Conservation (phyloP, 352 stramenopile genomes). For the Pythium volutum region DNA sequence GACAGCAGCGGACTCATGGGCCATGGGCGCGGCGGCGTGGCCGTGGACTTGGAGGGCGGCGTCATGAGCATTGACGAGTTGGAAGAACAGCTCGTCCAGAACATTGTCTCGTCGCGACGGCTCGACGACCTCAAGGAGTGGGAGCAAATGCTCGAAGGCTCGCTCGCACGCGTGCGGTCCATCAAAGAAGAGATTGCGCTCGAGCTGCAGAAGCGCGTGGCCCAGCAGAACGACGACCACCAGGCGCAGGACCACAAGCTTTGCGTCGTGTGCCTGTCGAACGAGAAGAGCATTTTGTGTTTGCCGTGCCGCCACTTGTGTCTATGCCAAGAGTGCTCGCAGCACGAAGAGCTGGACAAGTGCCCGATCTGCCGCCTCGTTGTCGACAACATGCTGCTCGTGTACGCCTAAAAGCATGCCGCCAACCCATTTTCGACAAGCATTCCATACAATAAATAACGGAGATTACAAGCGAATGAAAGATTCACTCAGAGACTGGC, state of each 20-base stretch:
- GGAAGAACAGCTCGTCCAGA: slow-evolving; percentile 29
- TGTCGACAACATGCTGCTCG: slow-evolving; percentile 80
- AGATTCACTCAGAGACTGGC: too few relatives aligned
- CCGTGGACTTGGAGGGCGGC: slow-evolving; percentile 26
- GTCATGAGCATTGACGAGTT: slow-evolving; percentile 30
- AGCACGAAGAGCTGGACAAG: slow-evolving; percentile 65
- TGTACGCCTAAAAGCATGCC: slow-evolving; percentile 54
- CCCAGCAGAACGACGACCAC: slow-evolving; percentile 71
- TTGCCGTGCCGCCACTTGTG: slow-evolving; percentile 81
- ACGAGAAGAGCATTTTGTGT: slow-evolving; percentile 83
- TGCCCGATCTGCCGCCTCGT: slow-evolving; percentile 82
- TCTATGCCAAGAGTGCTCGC: slow-evolving; percentile 70
- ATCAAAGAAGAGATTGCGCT: slow-evolving; percentile 73
- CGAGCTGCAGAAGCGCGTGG: slow-evolving; percentile 72
- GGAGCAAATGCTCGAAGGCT: slow-evolving; percentile 67
- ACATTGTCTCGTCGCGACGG: slow-evolving; percentile 28
- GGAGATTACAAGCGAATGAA: not conserved
- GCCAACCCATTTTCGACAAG: not conserved
- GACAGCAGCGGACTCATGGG: slow-evolving; percentile 16
- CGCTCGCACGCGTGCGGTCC: slow-evolving; percentile 46
- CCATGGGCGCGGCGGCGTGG: slow-evolving; percentile 9
- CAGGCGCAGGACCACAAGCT: slow-evolving; percentile 79
- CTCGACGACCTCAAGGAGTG: slow-evolving; percentile 68
- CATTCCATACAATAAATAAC: slow-evolving; percentile 1
- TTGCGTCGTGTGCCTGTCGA: slow-evolving; percentile 80